Evolutionary conservation across 371 early-diverging fungal species (phyloP).

Genomic region (Dichotomocladium elegans): DNA sequence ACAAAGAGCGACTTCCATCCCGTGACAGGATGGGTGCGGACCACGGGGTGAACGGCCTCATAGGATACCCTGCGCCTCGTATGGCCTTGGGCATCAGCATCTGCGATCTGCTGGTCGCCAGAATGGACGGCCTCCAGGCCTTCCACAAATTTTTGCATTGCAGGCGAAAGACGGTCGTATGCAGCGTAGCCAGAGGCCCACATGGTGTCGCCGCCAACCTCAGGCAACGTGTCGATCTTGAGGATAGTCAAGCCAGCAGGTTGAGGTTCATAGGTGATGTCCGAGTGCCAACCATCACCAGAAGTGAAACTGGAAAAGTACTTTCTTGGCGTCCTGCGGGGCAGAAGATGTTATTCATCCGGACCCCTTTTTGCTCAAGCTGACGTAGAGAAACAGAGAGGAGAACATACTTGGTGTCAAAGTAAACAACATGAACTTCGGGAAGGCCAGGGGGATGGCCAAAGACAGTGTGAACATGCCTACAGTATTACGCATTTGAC

Average conservation of each 20-base stretch:
- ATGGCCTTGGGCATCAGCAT: constrained; percentile 34
- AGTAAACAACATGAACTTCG: constrained; percentile 21
- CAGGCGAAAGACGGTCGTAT: constrained; percentile 59
- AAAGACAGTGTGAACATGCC: constrained; percentile 52
- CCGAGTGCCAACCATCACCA: constrained; percentile 60
- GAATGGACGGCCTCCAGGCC: constrained; percentile 59
- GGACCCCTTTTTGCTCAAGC: no score
- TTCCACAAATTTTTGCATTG: constrained; percentile 52
- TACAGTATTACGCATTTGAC: no score
- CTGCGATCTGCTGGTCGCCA: constrained; percentile 38
- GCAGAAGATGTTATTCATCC: no score
- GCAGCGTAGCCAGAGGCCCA: constrained; percentile 59
- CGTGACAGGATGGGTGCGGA: constrained; percentile 69
- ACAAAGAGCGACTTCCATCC: constrained; percentile 62
- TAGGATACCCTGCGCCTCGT: constrained; percentile 34
- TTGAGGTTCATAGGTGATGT: constrained; percentile 57
- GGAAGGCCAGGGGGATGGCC: constrained; percentile 25
- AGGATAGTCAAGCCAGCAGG: constrained; percentile 57
- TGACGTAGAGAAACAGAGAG: no score
- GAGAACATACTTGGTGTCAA: constrained; percentile 12
- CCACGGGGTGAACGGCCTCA: constrained; percentile 53
- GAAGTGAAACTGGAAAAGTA: no score
- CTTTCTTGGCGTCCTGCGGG: no score
- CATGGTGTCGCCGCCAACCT: constrained; percentile 57
- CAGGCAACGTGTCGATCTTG: constrained; percentile 50